These are phyloP conservation scores for Boechera stricta DNA, from an alignment of 345 rosid genomes.

Conservation along the genomic window DNA sequence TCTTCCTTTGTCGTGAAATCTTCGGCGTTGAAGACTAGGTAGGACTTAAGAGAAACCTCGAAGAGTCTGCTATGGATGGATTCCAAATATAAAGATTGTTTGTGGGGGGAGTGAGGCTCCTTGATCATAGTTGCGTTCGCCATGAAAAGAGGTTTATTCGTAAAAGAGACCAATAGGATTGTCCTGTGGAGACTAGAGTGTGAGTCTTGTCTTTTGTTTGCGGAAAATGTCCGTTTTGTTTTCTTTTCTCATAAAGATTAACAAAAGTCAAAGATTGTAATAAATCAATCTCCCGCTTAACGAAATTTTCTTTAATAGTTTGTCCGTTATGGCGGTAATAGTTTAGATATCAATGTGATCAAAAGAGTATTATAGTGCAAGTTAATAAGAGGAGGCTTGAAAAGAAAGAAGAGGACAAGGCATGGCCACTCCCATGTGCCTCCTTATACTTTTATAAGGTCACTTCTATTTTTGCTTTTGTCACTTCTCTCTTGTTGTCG, in stretches of 20 bases:
- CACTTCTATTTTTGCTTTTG: constrained; percentile 35
- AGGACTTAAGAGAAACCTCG: not conserved
- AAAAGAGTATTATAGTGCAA: constrained; percentile 18
- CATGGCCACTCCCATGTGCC: constrained; percentile 46
- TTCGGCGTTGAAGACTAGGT: not conserved
- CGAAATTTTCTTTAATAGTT: not conserved
- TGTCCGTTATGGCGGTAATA: not conserved
- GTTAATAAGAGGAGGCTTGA: constrained; percentile 6
- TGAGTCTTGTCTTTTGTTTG: not conserved
- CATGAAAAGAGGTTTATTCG: not conserved
- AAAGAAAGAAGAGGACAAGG: constrained; percentile 38
- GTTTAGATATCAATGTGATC: not conserved
- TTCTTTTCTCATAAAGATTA: not conserved
- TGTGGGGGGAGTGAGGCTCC: not conserved
- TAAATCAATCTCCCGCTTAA: not conserved
- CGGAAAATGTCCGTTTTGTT: not conserved
- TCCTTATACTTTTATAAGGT: constrained; percentile 29
- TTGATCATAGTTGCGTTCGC: not conserved
- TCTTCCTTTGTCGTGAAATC: not conserved
- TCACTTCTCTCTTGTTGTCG: constrained; percentile 39
- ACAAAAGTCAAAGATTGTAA: too few relatives aligned
- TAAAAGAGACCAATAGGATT: too few relatives aligned
- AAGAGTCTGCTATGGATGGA: not conserved
- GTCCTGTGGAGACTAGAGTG: not conserved
- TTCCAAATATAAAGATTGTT: not conserved